Evolutionary conservation across 2,329 filamentous ascomycete genomes (phyloP), one percentile per base, ranked within the genome.

Genomic region (Aspergillus brunneoviolaceus): DNA sequence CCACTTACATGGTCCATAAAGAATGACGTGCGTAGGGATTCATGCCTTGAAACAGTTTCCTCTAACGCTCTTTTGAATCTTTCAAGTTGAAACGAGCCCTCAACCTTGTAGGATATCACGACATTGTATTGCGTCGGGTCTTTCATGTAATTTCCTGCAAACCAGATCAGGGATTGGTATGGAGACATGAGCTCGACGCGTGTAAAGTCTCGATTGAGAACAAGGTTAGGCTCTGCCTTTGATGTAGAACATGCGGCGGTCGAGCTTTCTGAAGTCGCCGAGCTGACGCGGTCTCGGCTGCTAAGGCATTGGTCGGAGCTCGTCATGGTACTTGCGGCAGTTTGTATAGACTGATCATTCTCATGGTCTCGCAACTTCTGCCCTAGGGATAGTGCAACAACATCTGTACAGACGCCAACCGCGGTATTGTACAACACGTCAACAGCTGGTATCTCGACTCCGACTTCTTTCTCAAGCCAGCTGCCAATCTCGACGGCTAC

Each of bases 121-220:
- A 53, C 39, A 14, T 54, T 59, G 9, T 59, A 54, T 21, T 52
- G 49, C 5, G n/a, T 58, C 6, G 49, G 56, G 49, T 51, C 49
- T 29, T 29, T 51, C 55, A 51, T 57, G n/a, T 33, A 57, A 42
- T 57, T 47, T 10, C 54, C 54, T 5, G 54, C 54, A 10, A 57
- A 57, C 54, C 54, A 57, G 54, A 57, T 57, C 54, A 23, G 47
- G 1, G 54, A 50, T 21, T 57, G 54, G 6, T 57, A 21, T 14
- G 54, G 54, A 39, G 54, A 57, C 54, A 57, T 57, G 4, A 27
- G 33, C 47, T 50, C 54, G 2, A 57, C 6, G 1, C 54, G 54
- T 21, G 29, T 45, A 19, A 57, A 57, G 21, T 27, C 33, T 39
- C 16, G 16, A 16, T 6, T 19, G 5, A 7, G 14, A 16, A 45